Percentiles rank a stretch among this genome's conserved stretches.
Evolutionary conservation across 2,329 filamentous ascomycete genomes (phyloP).

Genomic region (Phyllosticta paracitricarpa): DNA sequence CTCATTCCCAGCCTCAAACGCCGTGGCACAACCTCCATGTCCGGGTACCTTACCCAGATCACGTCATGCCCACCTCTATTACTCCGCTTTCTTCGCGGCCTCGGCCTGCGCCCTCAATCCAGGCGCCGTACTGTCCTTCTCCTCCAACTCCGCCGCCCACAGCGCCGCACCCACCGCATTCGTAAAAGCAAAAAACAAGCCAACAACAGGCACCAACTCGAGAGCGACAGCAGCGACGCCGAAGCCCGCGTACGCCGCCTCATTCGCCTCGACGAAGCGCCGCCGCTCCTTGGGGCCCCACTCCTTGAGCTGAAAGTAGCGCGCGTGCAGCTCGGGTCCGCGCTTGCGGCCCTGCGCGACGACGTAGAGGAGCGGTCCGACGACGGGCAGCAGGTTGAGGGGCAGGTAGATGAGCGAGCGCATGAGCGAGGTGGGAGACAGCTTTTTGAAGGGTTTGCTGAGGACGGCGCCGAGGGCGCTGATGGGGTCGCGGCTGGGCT

Average conservation of each 20-base stretch:
- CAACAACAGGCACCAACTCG: constrained; percentile 74
- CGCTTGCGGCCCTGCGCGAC: constrained; percentile 52
- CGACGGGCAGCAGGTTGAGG: constrained; percentile 83
- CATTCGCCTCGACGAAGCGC: constrained; percentile 59
- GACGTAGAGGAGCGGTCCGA: constrained; percentile 76
- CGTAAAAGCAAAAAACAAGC: constrained; percentile 79
- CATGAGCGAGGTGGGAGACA: constrained; percentile 51
- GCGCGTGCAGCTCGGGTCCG: constrained; percentile 44
- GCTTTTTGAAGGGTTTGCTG: constrained; percentile 44
- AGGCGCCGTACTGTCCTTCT: constrained; percentile 24
- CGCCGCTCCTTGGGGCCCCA: constrained; percentile 59
- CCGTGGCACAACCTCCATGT: neutral
- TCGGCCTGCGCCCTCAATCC: constrained; percentile 25
- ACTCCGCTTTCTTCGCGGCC: constrained; percentile 11
- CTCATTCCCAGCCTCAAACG: neutral
- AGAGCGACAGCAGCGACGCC: constrained; percentile 75
- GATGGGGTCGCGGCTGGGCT: constrained; percentile 43
- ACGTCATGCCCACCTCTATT: neutral
- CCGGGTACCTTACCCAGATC: neutral
- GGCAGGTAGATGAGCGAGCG: constrained; percentile 79
- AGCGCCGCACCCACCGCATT: constrained; percentile 86
- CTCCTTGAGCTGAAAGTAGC: constrained; percentile 88
- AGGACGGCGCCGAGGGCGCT: constrained; percentile 47
- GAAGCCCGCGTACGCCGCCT: constrained; percentile 63
- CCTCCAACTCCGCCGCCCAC: constrained; percentile 84